Evolutionary conservation across 1,139 yeast genomes (phyloP).

Genomic region (Saccharomycopsis hybrid): DNA sequence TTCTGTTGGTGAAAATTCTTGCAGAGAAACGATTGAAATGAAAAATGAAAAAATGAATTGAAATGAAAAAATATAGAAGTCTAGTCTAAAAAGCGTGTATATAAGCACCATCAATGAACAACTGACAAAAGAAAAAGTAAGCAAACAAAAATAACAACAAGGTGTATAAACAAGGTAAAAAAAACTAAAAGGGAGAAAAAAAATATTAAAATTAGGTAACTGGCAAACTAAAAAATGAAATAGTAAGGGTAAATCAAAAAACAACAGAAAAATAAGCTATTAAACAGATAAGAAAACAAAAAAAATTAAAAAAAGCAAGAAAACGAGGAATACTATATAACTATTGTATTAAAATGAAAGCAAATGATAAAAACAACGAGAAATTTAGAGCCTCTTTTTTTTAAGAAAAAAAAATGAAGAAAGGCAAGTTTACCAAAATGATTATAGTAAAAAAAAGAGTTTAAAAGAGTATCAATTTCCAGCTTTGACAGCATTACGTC

Average conservation of each 20-base stretch:
- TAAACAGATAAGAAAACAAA: neutral
- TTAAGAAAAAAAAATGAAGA: neutral
- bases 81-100: too few relatives aligned
- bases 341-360: neutral
- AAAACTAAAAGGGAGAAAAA: too few relatives aligned
- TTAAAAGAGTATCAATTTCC: neutral
- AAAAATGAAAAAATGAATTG: neutral
- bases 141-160: too few relatives aligned
- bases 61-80: neutral
- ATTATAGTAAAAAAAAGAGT: neutral
- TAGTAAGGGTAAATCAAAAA: neutral
- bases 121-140: too few relatives aligned
- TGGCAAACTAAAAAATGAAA: neutral
- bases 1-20: neutral
- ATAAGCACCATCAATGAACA: neutral
- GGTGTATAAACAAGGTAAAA: too few relatives aligned
- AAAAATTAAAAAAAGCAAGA: neutral
- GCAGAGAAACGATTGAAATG: neutral
- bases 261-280: neutral
- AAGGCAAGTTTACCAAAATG: neutral
- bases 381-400: neutral
- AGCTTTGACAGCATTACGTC: constrained; percentile 43
- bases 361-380: neutral
- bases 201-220: too few relatives aligned
- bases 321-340: neutral